phyloP scores from a whole-genome alignment of 1,139 yeast genomes.

The Magnusiomyces suaveolens region DNA sequence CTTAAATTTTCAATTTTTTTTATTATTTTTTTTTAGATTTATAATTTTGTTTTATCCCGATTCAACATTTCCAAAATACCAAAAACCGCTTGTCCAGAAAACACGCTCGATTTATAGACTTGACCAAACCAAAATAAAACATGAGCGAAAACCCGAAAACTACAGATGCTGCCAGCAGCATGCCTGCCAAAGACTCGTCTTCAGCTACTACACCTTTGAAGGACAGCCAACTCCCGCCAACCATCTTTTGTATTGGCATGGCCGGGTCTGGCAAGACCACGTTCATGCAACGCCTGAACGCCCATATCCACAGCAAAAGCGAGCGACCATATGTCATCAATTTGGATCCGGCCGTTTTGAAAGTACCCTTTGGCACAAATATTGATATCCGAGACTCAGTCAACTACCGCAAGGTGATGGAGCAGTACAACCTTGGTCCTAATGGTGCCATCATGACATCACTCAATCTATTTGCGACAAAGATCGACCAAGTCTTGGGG shows the following conservation, averaged over 20 bases:
- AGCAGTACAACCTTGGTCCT: slow-evolving; percentile 81
- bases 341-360: slow-evolving; percentile 91
- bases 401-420: slow-evolving; percentile 94
- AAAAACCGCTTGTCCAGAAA: too few species aligned
- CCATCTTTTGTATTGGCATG: slow-evolving; percentile 81
- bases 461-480: slow-evolving; percentile 81
- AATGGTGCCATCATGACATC: slow-evolving; percentile 98
- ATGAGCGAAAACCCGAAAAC: background rate
- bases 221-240: slow-evolving; percentile 17
- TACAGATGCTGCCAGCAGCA: background rate
- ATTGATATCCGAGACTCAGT: slow-evolving; percentile 95
- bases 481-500: slow-evolving; percentile 87
- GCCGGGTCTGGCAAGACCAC: slow-evolving; percentile 98
- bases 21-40: too few species aligned
- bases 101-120: too few species aligned
- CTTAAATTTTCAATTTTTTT: too few species aligned
- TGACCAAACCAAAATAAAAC: background rate
- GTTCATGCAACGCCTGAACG: slow-evolving; percentile 86
- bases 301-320: slow-evolving; percentile 66
- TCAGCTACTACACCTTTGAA: background rate
- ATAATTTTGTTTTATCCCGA: too few species aligned
- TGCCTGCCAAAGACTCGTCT: background rate
- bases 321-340: slow-evolving; percentile 78
- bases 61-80: too few species aligned
- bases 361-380: slow-evolving; percentile 86